phyloP scores from a whole-genome alignment of 2,329 filamentous ascomycete genomes.

The Epichloe amarillans region DNA sequence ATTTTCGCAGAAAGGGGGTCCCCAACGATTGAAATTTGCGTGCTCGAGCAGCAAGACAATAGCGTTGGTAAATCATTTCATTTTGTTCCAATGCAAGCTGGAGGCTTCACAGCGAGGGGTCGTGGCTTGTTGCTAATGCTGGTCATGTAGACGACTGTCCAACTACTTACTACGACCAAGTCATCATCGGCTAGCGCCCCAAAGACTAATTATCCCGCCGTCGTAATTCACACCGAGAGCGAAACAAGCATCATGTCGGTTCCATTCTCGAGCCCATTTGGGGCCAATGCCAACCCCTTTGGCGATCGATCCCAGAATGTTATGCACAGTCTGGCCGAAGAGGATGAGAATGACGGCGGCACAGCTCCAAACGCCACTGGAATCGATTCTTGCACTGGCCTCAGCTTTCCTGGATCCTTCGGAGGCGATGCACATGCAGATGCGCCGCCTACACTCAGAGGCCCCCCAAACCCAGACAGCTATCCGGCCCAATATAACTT shows the following conservation, averaged over 20 bases:
- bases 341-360: constrained; percentile 67
- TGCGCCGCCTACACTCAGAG: constrained; percentile 31
- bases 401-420: constrained; percentile 38
- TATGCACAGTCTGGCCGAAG: constrained; percentile 55
- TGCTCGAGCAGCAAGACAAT: neutral
- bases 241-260: constrained; percentile 45
- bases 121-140: neutral
- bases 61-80: neutral
- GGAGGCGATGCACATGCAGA: constrained; percentile 37
- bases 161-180: neutral
- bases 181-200: neutral
- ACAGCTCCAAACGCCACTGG: constrained; percentile 37
- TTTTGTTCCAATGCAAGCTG: neutral
- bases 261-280: constrained; percentile 63
- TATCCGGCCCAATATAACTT: constrained; percentile 92
- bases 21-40: neutral
- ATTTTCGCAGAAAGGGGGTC: neutral
- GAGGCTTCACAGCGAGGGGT: neutral
- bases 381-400: constrained; percentile 30
- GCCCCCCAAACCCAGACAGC: constrained; percentile 47
- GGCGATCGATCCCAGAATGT: constrained; percentile 31
- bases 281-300: constrained; percentile 60
- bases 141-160: neutral
- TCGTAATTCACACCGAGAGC: neutral
- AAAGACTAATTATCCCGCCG: too few species aligned